Conservation (phyloP, 371 early-diverging fungal species). For the Mortierella sp. region DNA sequence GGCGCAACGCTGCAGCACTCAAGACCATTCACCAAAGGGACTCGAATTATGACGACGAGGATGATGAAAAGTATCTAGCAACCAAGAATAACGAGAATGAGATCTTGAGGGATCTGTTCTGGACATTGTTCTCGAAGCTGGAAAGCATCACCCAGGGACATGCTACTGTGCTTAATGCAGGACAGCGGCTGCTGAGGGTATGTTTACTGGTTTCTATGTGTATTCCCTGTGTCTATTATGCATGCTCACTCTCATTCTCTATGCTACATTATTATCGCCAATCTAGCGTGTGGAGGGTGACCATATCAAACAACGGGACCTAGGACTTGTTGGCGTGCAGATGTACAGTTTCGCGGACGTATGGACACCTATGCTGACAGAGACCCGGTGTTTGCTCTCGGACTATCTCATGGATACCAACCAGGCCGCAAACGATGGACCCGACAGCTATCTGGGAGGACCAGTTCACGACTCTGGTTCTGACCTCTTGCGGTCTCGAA, state of each 20-base stretch:
- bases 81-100: slow-evolving; percentile 66
- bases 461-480: slow-evolving; percentile 25
- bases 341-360: slow-evolving; percentile 67
- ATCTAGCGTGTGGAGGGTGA: slow-evolving; percentile 38
- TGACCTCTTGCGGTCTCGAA: slow-evolving; percentile 33
- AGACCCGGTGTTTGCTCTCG: slow-evolving; percentile 72
- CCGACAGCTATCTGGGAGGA: slow-evolving; percentile 28
- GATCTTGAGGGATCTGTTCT: slow-evolving; percentile 82
- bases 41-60: slow-evolving; percentile 39
- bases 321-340: slow-evolving; percentile 33
- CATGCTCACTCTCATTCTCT: background rate
- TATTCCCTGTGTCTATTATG: background rate
- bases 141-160: slow-evolving; percentile 88
- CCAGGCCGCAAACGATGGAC: slow-evolving; percentile 28
- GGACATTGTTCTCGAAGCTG: slow-evolving; percentile 84
- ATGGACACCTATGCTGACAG: slow-evolving; percentile 69
- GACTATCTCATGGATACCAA: slow-evolving; percentile 68
- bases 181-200: slow-evolving; percentile 50
- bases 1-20: slow-evolving; percentile 44
- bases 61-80: slow-evolving; percentile 51
- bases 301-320: slow-evolving; percentile 30
- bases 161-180: slow-evolving; percentile 66
- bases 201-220: background rate
- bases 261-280: background rate
- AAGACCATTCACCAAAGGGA: slow-evolving; percentile 40